Conservation (phyloP, 2,329 filamentous ascomycete genomes). For the Dactylellina drechsleri region DNA sequence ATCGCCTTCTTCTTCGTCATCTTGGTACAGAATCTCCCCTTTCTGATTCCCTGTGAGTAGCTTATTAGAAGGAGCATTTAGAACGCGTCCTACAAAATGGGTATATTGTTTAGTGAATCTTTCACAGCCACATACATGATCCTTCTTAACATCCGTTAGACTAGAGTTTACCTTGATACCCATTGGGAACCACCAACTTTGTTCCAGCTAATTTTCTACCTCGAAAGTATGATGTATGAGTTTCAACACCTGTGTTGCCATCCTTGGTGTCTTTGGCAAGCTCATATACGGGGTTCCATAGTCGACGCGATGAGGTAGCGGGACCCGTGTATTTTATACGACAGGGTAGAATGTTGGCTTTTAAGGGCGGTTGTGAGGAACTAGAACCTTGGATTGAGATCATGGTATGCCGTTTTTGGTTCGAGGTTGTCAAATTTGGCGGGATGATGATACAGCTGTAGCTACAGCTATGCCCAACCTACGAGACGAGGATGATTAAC, state of each 20-base stretch:
- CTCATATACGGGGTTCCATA: slow-evolving; percentile 42
- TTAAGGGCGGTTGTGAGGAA: slow-evolving; percentile 19
- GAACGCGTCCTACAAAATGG: slow-evolving; percentile 19
- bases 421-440: not conserved
- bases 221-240: slow-evolving; percentile 43
- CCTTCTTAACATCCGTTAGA: not conserved
- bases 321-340: slow-evolving; percentile 53
- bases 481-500: not conserved
- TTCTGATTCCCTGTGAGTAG: slow-evolving; percentile 29
- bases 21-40: slow-evolving; percentile 34
- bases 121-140: not conserved
- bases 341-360: slow-evolving; percentile 50
- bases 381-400: slow-evolving; percentile 40
- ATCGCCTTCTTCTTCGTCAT: slow-evolving; percentile 31
- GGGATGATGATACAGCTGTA: not conserved
- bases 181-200: slow-evolving; percentile 40
- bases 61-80: slow-evolving; percentile 12
- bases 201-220: slow-evolving; percentile 48
- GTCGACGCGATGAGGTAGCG: slow-evolving; percentile 44
- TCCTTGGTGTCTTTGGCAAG: not conserved
- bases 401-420: slow-evolving; percentile 17
- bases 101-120: not conserved
- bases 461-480: too few species aligned
- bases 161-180: slow-evolving; percentile 42
- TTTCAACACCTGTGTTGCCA: slow-evolving; percentile 17